Evolutionary conservation across 768 basidiomycete species (phyloP), one percentile per base, ranked within the genome.

Genomic region (Naematelia aurantialba): DNA sequence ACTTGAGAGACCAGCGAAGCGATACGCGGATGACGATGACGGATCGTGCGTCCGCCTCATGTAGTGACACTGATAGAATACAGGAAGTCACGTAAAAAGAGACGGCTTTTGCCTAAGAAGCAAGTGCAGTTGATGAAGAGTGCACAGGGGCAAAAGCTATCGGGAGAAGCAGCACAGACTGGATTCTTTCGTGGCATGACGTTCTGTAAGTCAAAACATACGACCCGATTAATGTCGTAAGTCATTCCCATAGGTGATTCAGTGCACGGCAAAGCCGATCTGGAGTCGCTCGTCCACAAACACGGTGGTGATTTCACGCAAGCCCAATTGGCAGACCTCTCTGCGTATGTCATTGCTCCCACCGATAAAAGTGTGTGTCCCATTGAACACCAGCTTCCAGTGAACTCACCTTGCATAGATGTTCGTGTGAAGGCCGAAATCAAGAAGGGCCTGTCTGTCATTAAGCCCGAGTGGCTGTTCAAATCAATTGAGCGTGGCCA

Each of bases 401-500:
- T 42, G 21, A 22, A 19, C 5, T 27, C 8, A 27, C 49, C 60
- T 25, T 56, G 34, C 22, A 14, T 22, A 44, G 45, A 71, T 67
- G 50, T 62, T 66, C 69, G 3, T 29, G 66, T 66, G 11, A 56
- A 58, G 26, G 65, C 86, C 83, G 73, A 75, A 84, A 85, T 90
- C 52, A 81, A 86, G 57, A 89, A 88, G 67, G 86, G 82, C 2
- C 79, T 80, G 0, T 79, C 85, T 56, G 84, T 94, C 51, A 78
- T 94, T 59, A 85, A 82, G 56, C 89, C 93, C 0, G 78, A 82
- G 26, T 98, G 92, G 91, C 80, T 98, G 55, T 70, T 81, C 34
- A 89, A 91, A 69, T 92, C 87, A 22, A 81, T 93, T n/a, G 79
- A 81, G 4, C 78, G 79, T 26, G 82, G 81, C 11, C 79, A 82